A percentile compares a stretch with the other conserved stretches of the same genome.
phyloP scores from a whole-genome alignment of 768 basidiomycete genomes.

The Amanita muscaria region DNA sequence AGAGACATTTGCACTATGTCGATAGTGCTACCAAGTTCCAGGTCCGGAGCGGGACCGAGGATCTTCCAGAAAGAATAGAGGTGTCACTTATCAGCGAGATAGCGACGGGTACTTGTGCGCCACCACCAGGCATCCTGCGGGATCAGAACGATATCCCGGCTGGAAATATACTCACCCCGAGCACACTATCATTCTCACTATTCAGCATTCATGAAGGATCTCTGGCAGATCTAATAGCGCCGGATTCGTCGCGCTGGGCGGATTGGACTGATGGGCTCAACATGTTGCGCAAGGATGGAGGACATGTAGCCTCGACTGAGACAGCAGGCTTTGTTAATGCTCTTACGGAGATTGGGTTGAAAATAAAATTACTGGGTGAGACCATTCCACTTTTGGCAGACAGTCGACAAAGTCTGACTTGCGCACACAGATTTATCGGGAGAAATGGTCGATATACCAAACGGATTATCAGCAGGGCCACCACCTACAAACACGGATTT shows the following conservation, averaged over 20 bases:
- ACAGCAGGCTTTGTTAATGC: conserved; percentile 82
- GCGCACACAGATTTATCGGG: conserved; percentile 64
- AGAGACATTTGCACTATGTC: conserved; percentile 78
- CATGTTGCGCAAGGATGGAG: conserved; percentile 74
- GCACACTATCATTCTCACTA: conserved; percentile 71
- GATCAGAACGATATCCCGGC: conserved; percentile 54
- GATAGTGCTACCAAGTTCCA: conserved; percentile 76
- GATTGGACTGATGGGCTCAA: conserved; percentile 94
- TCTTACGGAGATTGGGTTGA: conserved; percentile 85
- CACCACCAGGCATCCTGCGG: conserved; percentile 55
- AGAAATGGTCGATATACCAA: conserved; percentile 84
- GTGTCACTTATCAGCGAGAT: conserved; percentile 74
- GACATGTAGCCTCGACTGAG: conserved; percentile 77
- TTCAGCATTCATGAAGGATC: conserved; percentile 62
- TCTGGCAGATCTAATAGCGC: conserved; percentile 70
- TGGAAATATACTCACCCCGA: conserved; percentile 36
- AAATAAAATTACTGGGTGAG: conserved; percentile 81
- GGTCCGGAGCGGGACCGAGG: conserved; percentile 74
- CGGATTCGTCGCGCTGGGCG: conserved; percentile 72
- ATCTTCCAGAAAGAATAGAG: conserved; percentile 82
- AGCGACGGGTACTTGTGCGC: conserved; percentile 61
- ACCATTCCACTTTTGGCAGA: conserved; percentile 3
- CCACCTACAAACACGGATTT: conserved; percentile 77
- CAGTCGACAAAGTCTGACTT: background rate
- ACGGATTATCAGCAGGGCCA: conserved; percentile 64